Evolutionary conservation across 768 basidiomycete species (phyloP), one percentile per base, ranked within the genome.

Genomic region (Suillus lakei): DNA sequence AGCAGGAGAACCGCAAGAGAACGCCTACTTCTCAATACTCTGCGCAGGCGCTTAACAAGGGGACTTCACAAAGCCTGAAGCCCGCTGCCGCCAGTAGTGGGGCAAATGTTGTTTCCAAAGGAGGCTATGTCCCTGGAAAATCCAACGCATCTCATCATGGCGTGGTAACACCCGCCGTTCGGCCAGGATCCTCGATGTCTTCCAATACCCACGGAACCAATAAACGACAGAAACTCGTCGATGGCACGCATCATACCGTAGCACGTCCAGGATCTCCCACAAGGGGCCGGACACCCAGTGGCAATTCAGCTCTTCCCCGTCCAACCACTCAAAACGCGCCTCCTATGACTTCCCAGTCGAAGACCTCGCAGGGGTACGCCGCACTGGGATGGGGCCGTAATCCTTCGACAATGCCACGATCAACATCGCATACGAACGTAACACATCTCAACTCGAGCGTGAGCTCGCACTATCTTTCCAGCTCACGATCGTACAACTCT

Each of bases 1-100:
- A 90, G 66, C 94, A 95, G 78, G 95, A 96, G 80, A 95, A 93
- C 76, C 88, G 86, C 72, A 85, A 85, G 68, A 85, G 81, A 71
- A 77, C 79, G 36, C 68, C 82, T 28, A 77, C 71, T 3, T 76
- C 75, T n/a, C 75, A 76, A 56, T 76, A 76, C 43, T 77, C 76
- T 38, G 36, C 70, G 10, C 75, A 78, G 62, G 72, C 70, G 12
- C 68, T 76, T 16, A 77, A 75, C 46, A 63, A 61, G 8, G 60
- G 38, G 46, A 68, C 72, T 28, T 77, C 72, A 23, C 76, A 75
- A 13, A 71, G 76, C 30, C 61, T 74, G 48, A 77, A 76, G 46
- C 70, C 74, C 9, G 15, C 50, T 28, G 50, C 30, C 38, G 64
- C 64, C 0, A 65, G 32, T 10, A 30, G 63, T 10, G 74, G 66